Evolutionary conservation across 257 asterid species (phyloP), one percentile per base, ranked within the genome.

Genomic region (Nicotiana tomentosiformis): DNA sequence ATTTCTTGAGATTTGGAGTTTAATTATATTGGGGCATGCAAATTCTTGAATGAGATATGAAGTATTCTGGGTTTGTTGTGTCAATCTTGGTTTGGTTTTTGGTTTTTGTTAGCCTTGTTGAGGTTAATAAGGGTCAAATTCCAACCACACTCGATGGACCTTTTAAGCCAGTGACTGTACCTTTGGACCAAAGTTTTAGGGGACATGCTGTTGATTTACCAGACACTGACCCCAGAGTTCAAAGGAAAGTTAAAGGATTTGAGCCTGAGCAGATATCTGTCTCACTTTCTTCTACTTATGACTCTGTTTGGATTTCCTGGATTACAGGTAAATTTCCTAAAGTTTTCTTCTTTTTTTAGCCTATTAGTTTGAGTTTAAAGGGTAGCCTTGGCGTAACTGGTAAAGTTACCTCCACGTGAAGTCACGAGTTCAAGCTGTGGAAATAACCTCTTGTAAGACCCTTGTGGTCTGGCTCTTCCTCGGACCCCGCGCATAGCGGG

Each of bases 261-360:
- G 85, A 83, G 79, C 98, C 99, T 26, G 99, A 96, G 39, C 99
- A 96, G 83, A 93, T 96, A 83, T 90, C 98, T 18, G 82, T 96
- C 18, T 91, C 99, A 46, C 93, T 96, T 83, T 96, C 99, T 82
- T 89, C 95, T 39, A 86, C 81, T 83, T 72, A 90, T 85, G 89
- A 90, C 83, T 94, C 99, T 9, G 88, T 91, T 61, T 96, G 99
- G 99, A 85, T 96, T 85, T 96, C 99, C 64, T 96, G 99, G 99
- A 85, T 96, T 69, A 93, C 98, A 84, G 99, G 99, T 95, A 83
- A 4, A 62, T 43, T 14, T 49, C 4, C 15, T 49, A 15, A 1
- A 14, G 6, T 30, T 65, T 29, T 8, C 5, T 1, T 4, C 8
- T 12, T 11, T 46, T 17, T 26, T 26, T 16, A 2, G 51, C 51